Percentiles rank a stretch among this genome's conserved stretches.
These are phyloP conservation scores for Lecanicillium sp. DNA, from an alignment of 2,329 filamentous ascomycete genomes.

Conservation along the genomic window DNA sequence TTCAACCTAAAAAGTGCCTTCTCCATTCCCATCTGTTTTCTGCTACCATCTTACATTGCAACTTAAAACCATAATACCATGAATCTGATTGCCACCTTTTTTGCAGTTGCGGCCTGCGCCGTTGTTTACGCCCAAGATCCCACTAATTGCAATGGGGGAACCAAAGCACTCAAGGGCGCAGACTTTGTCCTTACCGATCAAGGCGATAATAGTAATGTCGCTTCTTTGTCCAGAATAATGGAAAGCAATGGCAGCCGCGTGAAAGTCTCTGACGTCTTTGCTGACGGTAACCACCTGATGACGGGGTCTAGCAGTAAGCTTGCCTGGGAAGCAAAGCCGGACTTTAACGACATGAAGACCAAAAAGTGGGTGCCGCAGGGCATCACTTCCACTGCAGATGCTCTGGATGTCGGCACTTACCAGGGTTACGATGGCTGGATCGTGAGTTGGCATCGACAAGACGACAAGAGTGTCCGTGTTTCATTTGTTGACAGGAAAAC, in stretches of 20 bases:
- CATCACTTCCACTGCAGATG: slow-evolving; percentile 24
- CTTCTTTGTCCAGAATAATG: slow-evolving; percentile 14
- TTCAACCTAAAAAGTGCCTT: no score
- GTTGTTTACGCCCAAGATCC: no score
- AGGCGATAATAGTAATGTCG: slow-evolving; percentile 13
- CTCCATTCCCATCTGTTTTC: no score
- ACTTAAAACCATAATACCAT: no score
- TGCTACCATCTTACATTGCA: no score
- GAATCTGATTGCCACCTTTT: no score
- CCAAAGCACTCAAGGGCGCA: slow-evolving; percentile 6
- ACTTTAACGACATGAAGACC: slow-evolving; percentile 22
- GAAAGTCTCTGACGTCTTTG: slow-evolving; percentile 14
- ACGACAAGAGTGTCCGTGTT: slow-evolving; percentile 19
- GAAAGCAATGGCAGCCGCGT: slow-evolving; percentile 8
- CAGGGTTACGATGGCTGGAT: slow-evolving; percentile 24
- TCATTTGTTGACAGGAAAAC: slow-evolving; percentile 22
- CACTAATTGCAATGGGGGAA: no score
- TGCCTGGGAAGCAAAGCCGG: slow-evolving; percentile 14
- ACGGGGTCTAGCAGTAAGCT: slow-evolving; percentile 8
- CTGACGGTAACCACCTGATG: slow-evolving; percentile 16
- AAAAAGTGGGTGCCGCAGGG: slow-evolving; percentile 26
- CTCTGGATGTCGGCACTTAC: slow-evolving; percentile 19
- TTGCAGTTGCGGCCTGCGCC: no score
- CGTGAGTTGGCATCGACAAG: slow-evolving; percentile 24
- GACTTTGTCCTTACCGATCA: slow-evolving; percentile 15